These are phyloP conservation scores for Sambucus nigra DNA, from an alignment of 129 eudicot genomes.

Conservation along the genomic window DNA sequence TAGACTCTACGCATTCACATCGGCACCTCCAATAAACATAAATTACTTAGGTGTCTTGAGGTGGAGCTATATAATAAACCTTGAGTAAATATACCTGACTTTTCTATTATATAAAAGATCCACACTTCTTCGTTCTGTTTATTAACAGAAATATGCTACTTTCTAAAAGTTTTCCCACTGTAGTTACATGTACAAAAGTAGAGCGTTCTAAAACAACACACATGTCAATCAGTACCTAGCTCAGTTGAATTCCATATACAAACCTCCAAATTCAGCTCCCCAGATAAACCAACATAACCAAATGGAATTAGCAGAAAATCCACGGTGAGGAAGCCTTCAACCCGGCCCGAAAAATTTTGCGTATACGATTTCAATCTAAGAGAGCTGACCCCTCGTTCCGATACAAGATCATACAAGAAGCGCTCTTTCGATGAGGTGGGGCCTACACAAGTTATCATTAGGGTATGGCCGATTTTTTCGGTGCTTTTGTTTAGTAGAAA, in stretches of 20 bases:
- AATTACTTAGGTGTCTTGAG: too few relatives aligned
- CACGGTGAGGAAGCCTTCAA: conserved; percentile 45
- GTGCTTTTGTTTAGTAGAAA: conserved; percentile 63
- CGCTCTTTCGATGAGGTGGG: conserved; percentile 47
- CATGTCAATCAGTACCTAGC: conserved; percentile 36
- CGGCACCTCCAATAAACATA: too few relatives aligned
- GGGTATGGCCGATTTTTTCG: conserved; percentile 52
- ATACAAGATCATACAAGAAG: conserved; percentile 47
- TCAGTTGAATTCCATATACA: conserved; percentile 62
- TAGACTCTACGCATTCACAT: too few relatives aligned
- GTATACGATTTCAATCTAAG: conserved; percentile 54
- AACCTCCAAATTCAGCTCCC: conserved; percentile 56
- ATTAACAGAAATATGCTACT: too few relatives aligned
- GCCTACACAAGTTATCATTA: conserved; percentile 52
- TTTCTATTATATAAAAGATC: too few relatives aligned
- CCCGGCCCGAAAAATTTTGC: conserved; percentile 51
- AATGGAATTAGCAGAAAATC: conserved; percentile 69
- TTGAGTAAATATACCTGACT: too few relatives aligned
- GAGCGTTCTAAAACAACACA: too few relatives aligned
- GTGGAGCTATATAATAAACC: too few relatives aligned
- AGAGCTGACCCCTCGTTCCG: conserved; percentile 57
- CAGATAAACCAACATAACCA: conserved; percentile 36
- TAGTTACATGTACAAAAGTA: too few relatives aligned
- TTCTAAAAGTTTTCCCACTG: too few relatives aligned
- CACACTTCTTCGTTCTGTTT: too few relatives aligned